Percentiles rank a stretch among this genome's conserved stretches.
Conservation (phyloP, 352 stramenopile genomes). For the Globisporangium echinulatum region DNA sequence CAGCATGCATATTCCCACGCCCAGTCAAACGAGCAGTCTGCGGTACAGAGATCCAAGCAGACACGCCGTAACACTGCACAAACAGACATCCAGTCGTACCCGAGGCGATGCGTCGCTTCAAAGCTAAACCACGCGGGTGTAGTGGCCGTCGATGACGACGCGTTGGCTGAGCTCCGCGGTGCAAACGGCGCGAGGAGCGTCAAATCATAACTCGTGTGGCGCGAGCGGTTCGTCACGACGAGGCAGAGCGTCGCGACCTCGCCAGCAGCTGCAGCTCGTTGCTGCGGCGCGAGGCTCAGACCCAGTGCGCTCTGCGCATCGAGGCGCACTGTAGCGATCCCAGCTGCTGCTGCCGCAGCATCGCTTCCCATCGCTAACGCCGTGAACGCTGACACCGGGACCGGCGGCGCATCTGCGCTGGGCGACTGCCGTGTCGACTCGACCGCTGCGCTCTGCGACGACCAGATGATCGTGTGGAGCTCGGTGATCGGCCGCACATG, state of each 20-base stretch:
- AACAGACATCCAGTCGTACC: constrained; percentile 21
- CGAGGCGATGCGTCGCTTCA: constrained; percentile 60
- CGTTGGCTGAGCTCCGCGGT: not conserved
- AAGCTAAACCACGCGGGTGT: constrained; percentile 34
- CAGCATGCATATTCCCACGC: no score
- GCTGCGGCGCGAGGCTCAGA: constrained; percentile 27
- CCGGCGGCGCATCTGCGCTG: not conserved
- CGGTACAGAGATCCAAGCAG: no score
- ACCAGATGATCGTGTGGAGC: constrained; percentile 65
- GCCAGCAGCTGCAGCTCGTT: constrained; percentile 10
- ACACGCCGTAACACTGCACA: not conserved
- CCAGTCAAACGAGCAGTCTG: no score
- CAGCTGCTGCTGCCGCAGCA: not conserved
- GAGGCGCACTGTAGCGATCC: constrained; percentile 18
- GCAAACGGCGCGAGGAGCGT: constrained; percentile 42
- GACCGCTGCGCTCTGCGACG: constrained; percentile 18
- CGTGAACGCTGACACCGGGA: constrained; percentile 4
- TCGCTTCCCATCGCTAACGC: not conserved
- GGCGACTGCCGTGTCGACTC: not conserved
- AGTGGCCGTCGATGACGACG: not conserved
- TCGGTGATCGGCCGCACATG: constrained; percentile 40
- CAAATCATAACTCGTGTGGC: constrained; percentile 46
- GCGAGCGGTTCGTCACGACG: constrained; percentile 47
- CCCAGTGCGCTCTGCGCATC: constrained; percentile 35
- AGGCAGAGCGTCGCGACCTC: constrained; percentile 34